phyloP scores from a whole-genome alignment of 352 stramenopile genomes.

The Thraustotheca clavata region DNA sequence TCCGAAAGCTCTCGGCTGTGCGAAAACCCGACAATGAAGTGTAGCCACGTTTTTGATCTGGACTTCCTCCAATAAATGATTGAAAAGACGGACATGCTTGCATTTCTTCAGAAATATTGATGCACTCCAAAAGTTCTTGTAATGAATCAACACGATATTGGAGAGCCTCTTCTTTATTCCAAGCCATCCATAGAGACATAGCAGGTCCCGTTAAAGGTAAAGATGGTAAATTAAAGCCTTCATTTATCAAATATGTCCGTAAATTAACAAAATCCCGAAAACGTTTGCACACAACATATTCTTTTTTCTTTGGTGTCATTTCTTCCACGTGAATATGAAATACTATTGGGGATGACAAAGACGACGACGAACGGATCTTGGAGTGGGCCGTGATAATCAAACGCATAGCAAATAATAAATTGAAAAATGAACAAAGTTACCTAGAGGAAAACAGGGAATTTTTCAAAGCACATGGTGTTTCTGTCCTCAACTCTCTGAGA shows the following conservation, averaged over 20 bases:
- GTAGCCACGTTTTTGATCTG: neutral
- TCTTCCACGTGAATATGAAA: neutral
- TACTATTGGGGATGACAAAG: neutral
- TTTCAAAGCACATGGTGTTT: no score
- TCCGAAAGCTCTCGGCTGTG: neutral
- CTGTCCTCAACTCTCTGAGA: no score
- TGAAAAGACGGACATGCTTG: neutral
- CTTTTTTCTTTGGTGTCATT: neutral
- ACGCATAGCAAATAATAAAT: no score
- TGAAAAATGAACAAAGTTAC: no score
- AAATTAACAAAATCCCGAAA: neutral
- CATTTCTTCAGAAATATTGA: constrained; percentile 2
- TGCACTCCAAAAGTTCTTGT: neutral
- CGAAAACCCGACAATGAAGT: constrained; percentile 1
- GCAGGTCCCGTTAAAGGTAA: neutral
- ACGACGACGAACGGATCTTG: no score
- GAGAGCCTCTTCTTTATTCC: neutral
- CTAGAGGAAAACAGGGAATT: no score
- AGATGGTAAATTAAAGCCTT: neutral
- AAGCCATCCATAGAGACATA: neutral
- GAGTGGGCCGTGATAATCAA: no score
- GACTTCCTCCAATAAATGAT: constrained; percentile 11
- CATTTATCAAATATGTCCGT: neutral
- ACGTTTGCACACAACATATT: neutral
- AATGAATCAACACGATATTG: neutral